Conservation (phyloP, 805 yeast genomes). For the Schizosaccharomyces pombe region DNA sequence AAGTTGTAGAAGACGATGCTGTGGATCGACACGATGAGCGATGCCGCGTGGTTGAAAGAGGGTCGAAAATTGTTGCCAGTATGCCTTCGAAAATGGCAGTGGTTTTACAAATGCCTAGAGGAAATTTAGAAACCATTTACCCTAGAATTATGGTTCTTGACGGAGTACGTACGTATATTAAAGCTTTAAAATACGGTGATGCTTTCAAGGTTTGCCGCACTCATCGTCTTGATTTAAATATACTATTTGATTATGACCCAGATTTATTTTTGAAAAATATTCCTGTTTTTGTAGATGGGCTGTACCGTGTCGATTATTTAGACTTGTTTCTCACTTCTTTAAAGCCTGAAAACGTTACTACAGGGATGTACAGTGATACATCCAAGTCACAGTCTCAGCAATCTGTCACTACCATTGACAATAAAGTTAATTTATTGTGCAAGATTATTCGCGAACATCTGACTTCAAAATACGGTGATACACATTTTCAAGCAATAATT, state of each 20-base stretch:
- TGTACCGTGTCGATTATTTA: conserved; percentile 48
- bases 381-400: conserved; percentile 4
- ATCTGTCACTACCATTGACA: conserved; percentile 7
- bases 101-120: conserved; percentile 81
- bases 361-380: conserved; percentile 67
- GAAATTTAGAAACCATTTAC: conserved; percentile 77
- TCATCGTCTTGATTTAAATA: conserved; percentile 76
- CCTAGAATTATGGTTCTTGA: conserved; percentile 81
- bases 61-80: conserved; percentile 58
- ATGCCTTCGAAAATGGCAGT: conserved; percentile 69
- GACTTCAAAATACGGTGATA: conserved; percentile 23
- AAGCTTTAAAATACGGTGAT: conserved; percentile 29
- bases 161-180: conserved; percentile 52
- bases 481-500: conserved; percentile 51
- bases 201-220: conserved; percentile 73
- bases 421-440: conserved; percentile 54
- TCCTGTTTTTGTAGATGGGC: conserved; percentile 42
- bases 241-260: conserved; percentile 72
- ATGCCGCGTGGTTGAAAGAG: conserved; percentile 71
- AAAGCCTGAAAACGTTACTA: conserved; percentile 55
- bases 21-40: conserved; percentile 39
- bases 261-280: conserved; percentile 38
- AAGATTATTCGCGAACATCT: conserved; percentile 40
- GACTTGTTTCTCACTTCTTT: conserved; percentile 67
- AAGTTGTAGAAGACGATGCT: conserved; percentile 17